Evolutionary conservation across 768 basidiomycete species (phyloP).

Genomic region (Hygrocybe punicea): DNA sequence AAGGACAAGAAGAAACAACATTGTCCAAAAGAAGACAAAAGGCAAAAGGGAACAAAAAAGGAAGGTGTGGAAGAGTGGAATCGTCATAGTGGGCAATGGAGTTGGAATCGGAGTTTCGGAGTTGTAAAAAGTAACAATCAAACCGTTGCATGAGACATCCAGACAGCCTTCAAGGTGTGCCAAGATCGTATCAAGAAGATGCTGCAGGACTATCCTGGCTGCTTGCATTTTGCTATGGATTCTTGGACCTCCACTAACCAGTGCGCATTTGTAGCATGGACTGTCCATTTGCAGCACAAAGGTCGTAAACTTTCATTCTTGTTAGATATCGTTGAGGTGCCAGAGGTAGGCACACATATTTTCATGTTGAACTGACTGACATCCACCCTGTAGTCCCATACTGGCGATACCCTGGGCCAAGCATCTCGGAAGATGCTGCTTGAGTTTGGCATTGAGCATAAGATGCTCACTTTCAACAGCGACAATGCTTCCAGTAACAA

Average conservation of each 20-base stretch:
- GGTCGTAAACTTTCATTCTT: conserved; percentile 16
- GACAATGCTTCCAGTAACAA: conserved; percentile 39
- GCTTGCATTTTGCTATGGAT: conserved; percentile 17
- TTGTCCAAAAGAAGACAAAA: too few relatives aligned
- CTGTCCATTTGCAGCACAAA: too few relatives aligned
- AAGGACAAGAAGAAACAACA: too few relatives aligned
- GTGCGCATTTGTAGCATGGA: conserved; percentile 27
- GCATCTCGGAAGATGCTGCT: conserved; percentile 29
- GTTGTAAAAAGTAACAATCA: too few relatives aligned
- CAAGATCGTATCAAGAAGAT: conserved; percentile 22
- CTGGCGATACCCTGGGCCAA: background rate
- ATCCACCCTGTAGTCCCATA: conserved; percentile 9
- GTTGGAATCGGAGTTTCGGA: too few relatives aligned
- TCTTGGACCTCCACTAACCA: conserved; percentile 11
- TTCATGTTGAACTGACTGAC: background rate
- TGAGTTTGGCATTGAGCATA: conserved; percentile 33
- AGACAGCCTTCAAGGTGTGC: conserved; percentile 2
- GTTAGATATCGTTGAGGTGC: conserved; percentile 39
- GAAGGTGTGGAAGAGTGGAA: too few relatives aligned
- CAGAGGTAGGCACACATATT: conserved; percentile 1
- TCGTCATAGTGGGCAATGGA: too few relatives aligned
- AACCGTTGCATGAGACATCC: conserved; percentile 29
- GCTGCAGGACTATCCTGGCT: conserved; percentile 27
- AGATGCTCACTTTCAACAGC: conserved; percentile 34
- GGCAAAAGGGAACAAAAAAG: too few relatives aligned